These are phyloP conservation scores for Penicillium janthinellum DNA, from an alignment of 2,329 filamentous ascomycete genomes.

Conservation along the genomic window DNA sequence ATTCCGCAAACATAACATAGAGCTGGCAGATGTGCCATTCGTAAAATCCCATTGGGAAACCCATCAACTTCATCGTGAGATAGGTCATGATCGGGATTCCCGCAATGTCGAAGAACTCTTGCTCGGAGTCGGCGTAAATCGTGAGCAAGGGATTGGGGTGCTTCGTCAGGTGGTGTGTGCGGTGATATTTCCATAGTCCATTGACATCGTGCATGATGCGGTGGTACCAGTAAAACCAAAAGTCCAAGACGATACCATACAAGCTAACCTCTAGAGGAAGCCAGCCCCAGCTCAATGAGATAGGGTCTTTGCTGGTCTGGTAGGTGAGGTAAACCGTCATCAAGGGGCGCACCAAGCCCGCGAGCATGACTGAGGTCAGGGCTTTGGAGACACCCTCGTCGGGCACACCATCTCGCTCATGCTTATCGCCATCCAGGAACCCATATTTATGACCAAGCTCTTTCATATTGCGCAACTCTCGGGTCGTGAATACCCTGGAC, in stretches of 20 bases:
- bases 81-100: constrained; percentile 6
- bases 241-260: constrained; percentile 5
- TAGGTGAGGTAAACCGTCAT: constrained; percentile 6
- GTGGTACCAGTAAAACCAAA: constrained; percentile 11
- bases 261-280: constrained; percentile 1
- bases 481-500: constrained; percentile 2
- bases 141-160: constrained; percentile 7
- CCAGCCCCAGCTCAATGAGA: neutral
- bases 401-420: constrained; percentile 7
- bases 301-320: neutral
- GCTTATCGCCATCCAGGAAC: constrained; percentile 8
- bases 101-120: constrained; percentile 11
- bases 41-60: constrained; percentile 8
- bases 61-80: neutral
- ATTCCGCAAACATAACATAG: constrained; percentile 8
- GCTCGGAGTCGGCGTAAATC: constrained; percentile 7
- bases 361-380: constrained; percentile 3
- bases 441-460: constrained; percentile 6
- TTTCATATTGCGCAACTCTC: constrained; percentile 3
- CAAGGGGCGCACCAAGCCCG: constrained; percentile 1
- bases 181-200: constrained; percentile 6
- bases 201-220: constrained; percentile 8
- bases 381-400: constrained; percentile 5
- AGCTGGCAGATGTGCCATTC: constrained; percentile 12
- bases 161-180: constrained; percentile 10